phyloP scores from a whole-genome alignment of 2,329 filamentous ascomycete genomes.

The Ophiobolus disseminans region DNA sequence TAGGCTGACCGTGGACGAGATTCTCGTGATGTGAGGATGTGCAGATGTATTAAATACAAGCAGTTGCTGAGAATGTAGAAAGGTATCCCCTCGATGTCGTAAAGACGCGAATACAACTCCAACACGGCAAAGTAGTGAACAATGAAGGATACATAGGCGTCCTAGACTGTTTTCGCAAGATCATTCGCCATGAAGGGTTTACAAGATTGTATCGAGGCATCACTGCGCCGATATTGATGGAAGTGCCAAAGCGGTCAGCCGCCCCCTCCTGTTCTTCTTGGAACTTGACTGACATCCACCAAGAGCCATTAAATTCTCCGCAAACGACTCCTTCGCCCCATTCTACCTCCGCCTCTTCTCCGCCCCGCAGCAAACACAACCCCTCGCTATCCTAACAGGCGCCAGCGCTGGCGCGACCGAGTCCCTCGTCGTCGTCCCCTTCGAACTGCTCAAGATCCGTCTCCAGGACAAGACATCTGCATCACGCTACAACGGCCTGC shows the following conservation, averaged over 20 bases:
- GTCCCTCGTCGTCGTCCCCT: constrained; percentile 42
- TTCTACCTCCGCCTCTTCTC: constrained; percentile 36
- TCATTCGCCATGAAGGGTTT: constrained; percentile 32
- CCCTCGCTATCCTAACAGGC: constrained; percentile 36
- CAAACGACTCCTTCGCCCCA: constrained; percentile 36
- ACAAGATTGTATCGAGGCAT: constrained; percentile 37
- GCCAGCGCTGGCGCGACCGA: constrained; percentile 40
- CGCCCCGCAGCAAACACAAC: constrained; percentile 28
- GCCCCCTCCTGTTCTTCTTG: background rate
- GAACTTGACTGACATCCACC: background rate
- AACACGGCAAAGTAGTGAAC: constrained; percentile 28
- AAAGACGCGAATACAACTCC: constrained; percentile 41
- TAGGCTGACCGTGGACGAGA: constrained; percentile 9
- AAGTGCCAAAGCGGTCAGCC: constrained; percentile 36
- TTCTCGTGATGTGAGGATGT: constrained; percentile 33
- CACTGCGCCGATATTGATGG: constrained; percentile 43
- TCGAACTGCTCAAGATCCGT: constrained; percentile 41
- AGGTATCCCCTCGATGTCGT: constrained; percentile 45
- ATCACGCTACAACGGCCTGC: constrained; percentile 32
- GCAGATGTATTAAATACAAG: background rate
- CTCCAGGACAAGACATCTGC: constrained; percentile 38
- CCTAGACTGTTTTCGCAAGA: constrained; percentile 39
- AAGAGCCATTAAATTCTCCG: constrained; percentile 42
- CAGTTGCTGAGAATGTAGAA: constrained; percentile 30
- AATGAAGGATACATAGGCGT: constrained; percentile 37